Evolutionary conservation across 2,329 filamentous ascomycete species (phyloP), one percentile per base, ranked within the genome.

Genomic region (Cytospora chrysosperma): DNA sequence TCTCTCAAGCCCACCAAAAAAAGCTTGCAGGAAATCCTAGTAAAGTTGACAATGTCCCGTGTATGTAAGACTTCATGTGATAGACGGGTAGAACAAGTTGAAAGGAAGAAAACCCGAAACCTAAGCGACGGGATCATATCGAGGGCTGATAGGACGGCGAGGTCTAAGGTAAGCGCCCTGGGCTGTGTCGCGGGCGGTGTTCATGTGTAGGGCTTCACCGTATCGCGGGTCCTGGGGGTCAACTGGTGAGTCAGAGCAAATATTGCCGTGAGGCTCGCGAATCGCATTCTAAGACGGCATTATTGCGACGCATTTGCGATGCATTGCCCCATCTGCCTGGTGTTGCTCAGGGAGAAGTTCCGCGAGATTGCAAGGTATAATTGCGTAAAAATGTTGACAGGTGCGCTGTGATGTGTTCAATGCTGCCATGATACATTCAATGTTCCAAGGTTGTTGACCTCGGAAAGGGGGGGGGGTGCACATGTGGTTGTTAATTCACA

Each of bases 311-410:
- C 59, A 24, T 47, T 13, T 47, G 43, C 10, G 43, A 10, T 13
- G 43, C 43, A 24, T 47, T 47, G 43, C 59, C 49, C 51, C 59
- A 56, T 61, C 27, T 61, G 47, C 24, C 19, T 32, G 51, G 37
- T 54, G 15, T 43, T 55, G 37, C 10, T 49, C 34, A 60, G 50
- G 58, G 34, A 60, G 50, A 27, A 26, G 37, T 55, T 50, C 40
- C 59, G 59, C 59, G 51, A 61, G 37, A 55, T 61, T 61, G 40
- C 59, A 34, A 61, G 50, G 34, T 43, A 51, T 30, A 50, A 19
- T 24, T 47, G 43, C 43, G 43, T 47, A 61, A 53, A n/a, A n/a
- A n/a, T n/a, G 54, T 61, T 61, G 52, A 52, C 24, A 55, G 51
- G 34, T 53, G 59, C 59, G 34, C 51, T 26, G 51, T 61, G 37